Conservation (phyloP, 805 yeast genomes). For the Starmerella floris region DNA sequence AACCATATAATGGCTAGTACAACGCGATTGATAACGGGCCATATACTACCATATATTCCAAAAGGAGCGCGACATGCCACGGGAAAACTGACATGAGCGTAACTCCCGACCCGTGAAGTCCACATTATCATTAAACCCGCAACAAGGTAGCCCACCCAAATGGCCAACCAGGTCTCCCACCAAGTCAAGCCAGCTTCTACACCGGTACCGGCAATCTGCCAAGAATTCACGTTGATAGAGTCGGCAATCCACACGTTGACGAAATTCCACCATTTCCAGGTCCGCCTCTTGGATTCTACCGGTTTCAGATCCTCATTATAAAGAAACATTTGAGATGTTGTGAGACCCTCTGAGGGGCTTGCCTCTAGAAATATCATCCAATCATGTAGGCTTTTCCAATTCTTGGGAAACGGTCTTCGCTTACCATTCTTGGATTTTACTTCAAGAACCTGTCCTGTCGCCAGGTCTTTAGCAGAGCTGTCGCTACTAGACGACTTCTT, state of each 20-base stretch:
- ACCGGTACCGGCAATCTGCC: conserved; percentile 86
- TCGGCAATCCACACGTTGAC: conserved; percentile 80
- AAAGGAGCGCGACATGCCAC: conserved; percentile 68
- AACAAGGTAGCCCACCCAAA: conserved; percentile 69
- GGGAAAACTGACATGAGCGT: conserved; percentile 75
- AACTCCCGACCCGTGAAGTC: conserved; percentile 68
- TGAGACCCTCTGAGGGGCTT: conserved; percentile 31
- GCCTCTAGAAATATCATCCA: conserved; percentile 19
- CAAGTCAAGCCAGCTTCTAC: conserved; percentile 63
- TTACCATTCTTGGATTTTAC: no score
- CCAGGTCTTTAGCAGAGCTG: no score
- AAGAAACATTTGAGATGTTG: conserved; percentile 50
- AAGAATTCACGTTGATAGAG: conserved; percentile 77
- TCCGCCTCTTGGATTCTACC: conserved; percentile 41
- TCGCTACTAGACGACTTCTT: no score
- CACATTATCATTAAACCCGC: conserved; percentile 56
- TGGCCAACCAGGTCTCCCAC: conserved; percentile 88
- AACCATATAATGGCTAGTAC: conserved; percentile 84
- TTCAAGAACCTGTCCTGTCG: no score
- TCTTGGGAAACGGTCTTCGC: not conserved
- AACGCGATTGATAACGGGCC: conserved; percentile 82
- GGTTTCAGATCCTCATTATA: conserved; percentile 56
- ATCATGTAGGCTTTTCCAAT: not conserved
- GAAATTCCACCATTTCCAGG: conserved; percentile 78
- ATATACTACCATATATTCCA: conserved; percentile 73